These are phyloP conservation scores for Urostyla sp. DNA, from an alignment of 73 alveolate species.

Conservation along the genomic window DNA sequence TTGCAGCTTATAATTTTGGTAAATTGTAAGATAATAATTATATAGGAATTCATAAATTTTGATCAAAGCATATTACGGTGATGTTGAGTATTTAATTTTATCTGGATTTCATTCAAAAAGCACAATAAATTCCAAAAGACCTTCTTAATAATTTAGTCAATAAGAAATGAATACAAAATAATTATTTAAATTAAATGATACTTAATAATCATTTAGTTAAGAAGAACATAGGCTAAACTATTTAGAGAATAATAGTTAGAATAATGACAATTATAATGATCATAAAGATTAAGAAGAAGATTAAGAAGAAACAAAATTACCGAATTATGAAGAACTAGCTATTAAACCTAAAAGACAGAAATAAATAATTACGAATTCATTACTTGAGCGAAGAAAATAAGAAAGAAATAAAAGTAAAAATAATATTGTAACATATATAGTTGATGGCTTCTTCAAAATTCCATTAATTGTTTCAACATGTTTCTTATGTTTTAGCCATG, in stretches of 20 bases:
- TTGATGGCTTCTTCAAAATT: constrained; percentile 27
- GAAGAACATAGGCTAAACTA: neutral
- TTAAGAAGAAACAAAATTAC: too few relatives aligned
- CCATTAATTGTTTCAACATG: constrained; percentile 47
- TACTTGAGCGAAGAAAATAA: too few relatives aligned
- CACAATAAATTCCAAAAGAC: too few relatives aligned
- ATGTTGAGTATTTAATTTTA: neutral
- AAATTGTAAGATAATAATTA: neutral
- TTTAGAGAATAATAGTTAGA: neutral
- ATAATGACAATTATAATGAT: too few relatives aligned
- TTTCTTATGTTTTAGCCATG: constrained; percentile 36
- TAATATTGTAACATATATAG: constrained; percentile 1
- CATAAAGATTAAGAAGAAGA: too few relatives aligned
- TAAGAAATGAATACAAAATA: neutral
- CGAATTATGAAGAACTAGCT: too few relatives aligned
- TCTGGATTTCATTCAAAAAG: too few relatives aligned
- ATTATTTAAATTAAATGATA: too few relatives aligned
- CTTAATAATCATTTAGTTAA: neutral
- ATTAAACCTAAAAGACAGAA: too few relatives aligned
- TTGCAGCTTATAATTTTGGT: constrained; percentile 33
- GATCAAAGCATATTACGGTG: constrained; percentile 30
- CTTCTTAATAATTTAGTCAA: neutral
- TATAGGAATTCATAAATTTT: constrained; percentile 31
- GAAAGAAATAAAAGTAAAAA: too few relatives aligned
- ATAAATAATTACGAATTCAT: too few relatives aligned